Evolutionary conservation across 139 green algal species (phyloP), one percentile per base, ranked within the genome.

Genomic region (Tetradesmus lagerheimii): DNA sequence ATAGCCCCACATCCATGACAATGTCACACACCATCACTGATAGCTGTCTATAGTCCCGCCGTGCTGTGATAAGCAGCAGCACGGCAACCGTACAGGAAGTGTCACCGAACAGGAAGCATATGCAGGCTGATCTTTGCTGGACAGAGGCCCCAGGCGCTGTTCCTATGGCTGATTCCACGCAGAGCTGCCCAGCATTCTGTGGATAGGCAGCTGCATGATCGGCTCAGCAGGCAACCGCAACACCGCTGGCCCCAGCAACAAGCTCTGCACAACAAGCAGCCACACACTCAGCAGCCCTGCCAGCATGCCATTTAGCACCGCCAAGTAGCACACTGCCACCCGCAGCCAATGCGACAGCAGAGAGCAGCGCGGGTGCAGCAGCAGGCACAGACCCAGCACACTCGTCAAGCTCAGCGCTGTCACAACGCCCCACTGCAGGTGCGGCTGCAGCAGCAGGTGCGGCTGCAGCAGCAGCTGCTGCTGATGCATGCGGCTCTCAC

Each of bases 241-340:
- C 18, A 86, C 12, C 75, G 80, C 34, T 27, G 53, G 53, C 81
- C 43, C 34, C 25, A 43, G 74, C 18, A 78, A 11, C 20, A 34
- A 4, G n/a, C 45, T 20, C 14, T 71, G 50, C 62, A 79, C 31
- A 27, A 88, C 35, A 29, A 88, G 25, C 34, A 88, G 37, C 50
- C 64, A 83, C 84, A 89, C 20, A 43, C 41, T 47, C 66, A 89
- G n/a, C 66, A 89, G 67, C 64, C 74, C 35, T 38, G 83, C 53
- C 27, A 88, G 83, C 31, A 88, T 37, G 9, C 35, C 57, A 82
- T 89, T 89, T 43, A 81, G 25, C 66, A 81, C 14, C 16, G 66
- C 84, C 66, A 89, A 29, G 4, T 3, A 23, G 25, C 41, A 71
- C 12, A 89, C 45, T 6, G 6, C 37, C 74, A 81, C 8, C 66